Percentiles rank a stretch among this genome's conserved stretches.
Evolutionary conservation across 2,329 filamentous ascomycete genomes (phyloP).

Genomic region (Aspergillus fumigatiaffinis): DNA sequence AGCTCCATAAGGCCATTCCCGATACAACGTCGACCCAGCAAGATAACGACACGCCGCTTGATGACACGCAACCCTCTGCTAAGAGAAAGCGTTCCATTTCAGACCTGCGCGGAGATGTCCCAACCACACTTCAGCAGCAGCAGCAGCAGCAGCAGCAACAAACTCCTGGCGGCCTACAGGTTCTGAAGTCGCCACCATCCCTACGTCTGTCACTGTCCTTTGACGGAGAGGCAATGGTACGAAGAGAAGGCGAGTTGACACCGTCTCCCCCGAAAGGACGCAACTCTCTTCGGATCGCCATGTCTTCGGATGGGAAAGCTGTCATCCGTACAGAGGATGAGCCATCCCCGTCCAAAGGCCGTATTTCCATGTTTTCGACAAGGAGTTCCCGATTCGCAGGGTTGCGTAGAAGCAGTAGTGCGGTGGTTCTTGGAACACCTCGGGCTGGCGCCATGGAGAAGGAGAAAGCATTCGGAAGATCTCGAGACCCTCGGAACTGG

Average conservation of each 20-base stretch:
- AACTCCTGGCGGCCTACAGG: constrained; percentile 15
- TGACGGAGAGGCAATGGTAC: constrained; percentile 38
- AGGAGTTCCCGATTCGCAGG: constrained; percentile 49
- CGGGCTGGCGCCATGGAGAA: constrained; percentile 48
- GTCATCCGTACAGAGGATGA: constrained; percentile 70
- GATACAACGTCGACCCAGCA: constrained; percentile 11
- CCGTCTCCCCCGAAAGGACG: constrained; percentile 39
- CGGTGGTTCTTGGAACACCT: constrained; percentile 56
- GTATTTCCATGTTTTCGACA: constrained; percentile 46
- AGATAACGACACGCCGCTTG: constrained; percentile 8
- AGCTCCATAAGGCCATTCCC: constrained; percentile 16
- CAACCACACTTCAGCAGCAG: constrained; percentile 1
- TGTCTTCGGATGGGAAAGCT: constrained; percentile 88
- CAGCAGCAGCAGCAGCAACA: constrained; percentile 1
- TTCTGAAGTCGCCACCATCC: constrained; percentile 33
- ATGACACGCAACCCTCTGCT: constrained; percentile 19
- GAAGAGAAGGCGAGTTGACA: constrained; percentile 37
- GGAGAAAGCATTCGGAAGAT: constrained; percentile 63
- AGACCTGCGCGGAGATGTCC: constrained; percentile 20
- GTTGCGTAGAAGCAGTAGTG: constrained; percentile 69
- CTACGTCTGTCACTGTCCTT: constrained; percentile 40
- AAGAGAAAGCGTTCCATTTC: constrained; percentile 35
- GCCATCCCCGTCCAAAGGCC: constrained; percentile 61
- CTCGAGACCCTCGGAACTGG: constrained; percentile 84
- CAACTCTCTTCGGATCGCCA: constrained; percentile 66